Percentiles rank a stretch among this genome's conserved stretches.
Evolutionary conservation across 495 filamentous ascomycete genomes (phyloP).

Genomic region (Saxophila tyrrhenica): DNA sequence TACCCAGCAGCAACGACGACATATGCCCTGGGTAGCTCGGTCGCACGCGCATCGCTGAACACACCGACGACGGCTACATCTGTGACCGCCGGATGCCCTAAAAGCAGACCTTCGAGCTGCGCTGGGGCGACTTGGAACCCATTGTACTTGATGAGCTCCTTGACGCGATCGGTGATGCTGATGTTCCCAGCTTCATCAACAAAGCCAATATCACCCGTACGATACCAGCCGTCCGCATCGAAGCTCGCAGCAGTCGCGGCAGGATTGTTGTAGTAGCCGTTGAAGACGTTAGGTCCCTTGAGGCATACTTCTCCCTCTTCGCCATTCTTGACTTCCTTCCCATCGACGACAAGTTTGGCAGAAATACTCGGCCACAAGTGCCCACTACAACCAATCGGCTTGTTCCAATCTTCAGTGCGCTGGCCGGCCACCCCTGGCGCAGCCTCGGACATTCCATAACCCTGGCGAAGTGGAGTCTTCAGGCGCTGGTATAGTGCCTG

Average conservation of each 20-base stretch:
- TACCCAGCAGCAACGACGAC: slow-evolving; percentile 43
- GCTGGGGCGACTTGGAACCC: slow-evolving; percentile 23
- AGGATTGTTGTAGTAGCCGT: slow-evolving; percentile 21
- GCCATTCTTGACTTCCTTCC: slow-evolving; percentile 39
- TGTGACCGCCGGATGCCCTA: slow-evolving; percentile 50
- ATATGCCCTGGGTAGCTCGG: slow-evolving; percentile 77
- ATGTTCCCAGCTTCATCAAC: slow-evolving; percentile 11
- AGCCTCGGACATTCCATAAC: too few relatives aligned
- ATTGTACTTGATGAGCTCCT: slow-evolving; percentile 28
- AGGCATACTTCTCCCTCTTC: slow-evolving; percentile 39
- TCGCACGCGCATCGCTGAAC: slow-evolving; percentile 39
- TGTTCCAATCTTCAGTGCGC: too few relatives aligned
- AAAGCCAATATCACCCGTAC: slow-evolving; percentile 23
- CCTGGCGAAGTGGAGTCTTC: too few relatives aligned
- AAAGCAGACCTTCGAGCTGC: slow-evolving; percentile 23
- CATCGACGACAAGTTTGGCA: slow-evolving; percentile 38
- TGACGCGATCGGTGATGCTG: slow-evolving; percentile 26
- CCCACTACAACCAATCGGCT: neutral
- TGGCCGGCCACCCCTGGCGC: too few relatives aligned
- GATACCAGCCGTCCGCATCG: slow-evolving; percentile 19
- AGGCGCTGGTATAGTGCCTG: too few relatives aligned
- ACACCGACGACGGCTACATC: slow-evolving; percentile 84
- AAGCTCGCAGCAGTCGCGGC: slow-evolving; percentile 19
- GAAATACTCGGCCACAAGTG: too few relatives aligned
- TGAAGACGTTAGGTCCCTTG: slow-evolving; percentile 18